These are phyloP conservation scores for Monilinia laxa DNA, from an alignment of 2,329 filamentous ascomycete genomes.

Conservation along the genomic window DNA sequence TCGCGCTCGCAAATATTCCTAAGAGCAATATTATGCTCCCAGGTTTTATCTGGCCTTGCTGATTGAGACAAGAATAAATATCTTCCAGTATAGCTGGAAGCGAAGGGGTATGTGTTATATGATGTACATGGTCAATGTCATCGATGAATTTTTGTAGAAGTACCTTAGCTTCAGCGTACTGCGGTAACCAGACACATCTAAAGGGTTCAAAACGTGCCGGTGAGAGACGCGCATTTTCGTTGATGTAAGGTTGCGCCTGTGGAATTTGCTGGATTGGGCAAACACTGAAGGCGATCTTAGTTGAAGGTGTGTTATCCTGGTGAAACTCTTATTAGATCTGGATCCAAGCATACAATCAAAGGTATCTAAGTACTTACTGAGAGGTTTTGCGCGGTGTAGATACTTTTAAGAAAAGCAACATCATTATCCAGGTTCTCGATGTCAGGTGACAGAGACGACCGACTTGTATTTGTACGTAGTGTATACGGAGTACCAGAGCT, in stretches of 20 bases:
- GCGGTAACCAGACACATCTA: conserved; percentile 28
- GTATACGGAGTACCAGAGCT: neutral
- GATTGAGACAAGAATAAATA: too few relatives aligned
- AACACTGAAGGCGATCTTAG: conserved; percentile 23
- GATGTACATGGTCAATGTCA: conserved; percentile 21
- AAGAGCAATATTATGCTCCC: too few relatives aligned
- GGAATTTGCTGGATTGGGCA: conserved; percentile 26
- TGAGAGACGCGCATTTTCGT: conserved; percentile 5
- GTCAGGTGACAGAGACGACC: conserved; percentile 5
- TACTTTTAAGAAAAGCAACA: conserved; percentile 25
- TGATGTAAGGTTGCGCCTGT: conserved; percentile 21
- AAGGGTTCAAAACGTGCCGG: conserved; percentile 2
- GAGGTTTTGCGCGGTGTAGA: conserved; percentile 15
- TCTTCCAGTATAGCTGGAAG: too few relatives aligned
- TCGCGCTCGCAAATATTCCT: too few relatives aligned
- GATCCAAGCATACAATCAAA: too few relatives aligned
- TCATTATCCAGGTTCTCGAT: conserved; percentile 22
- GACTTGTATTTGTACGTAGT: conserved; percentile 2
- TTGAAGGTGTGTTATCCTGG: conserved; percentile 4
- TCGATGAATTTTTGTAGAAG: conserved; percentile 27
- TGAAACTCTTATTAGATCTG: too few relatives aligned
- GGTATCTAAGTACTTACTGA: conserved; percentile 19
- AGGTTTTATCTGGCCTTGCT: too few relatives aligned
- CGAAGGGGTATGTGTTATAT: too few relatives aligned
- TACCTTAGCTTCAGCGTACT: conserved; percentile 25